Percentiles rank a stretch among this genome's conserved stretches.
Evolutionary conservation across 1,139 yeast species (phyloP).

Genomic region (Pichia sp.): DNA sequence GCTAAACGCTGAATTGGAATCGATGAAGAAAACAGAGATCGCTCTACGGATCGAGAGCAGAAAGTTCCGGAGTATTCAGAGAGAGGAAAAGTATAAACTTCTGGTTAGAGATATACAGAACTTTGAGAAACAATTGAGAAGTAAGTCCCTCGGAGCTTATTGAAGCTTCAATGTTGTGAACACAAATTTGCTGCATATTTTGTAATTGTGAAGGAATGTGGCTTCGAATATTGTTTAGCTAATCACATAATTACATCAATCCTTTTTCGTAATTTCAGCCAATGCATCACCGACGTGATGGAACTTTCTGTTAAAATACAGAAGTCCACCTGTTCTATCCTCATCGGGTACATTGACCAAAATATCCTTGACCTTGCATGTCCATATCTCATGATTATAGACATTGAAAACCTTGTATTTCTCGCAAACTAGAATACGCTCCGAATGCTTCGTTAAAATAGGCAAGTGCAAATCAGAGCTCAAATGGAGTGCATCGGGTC

Average conservation of each 20-base stretch:
- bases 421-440: conserved; percentile 58
- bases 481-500: conserved; percentile 8
- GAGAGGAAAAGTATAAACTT: conserved; percentile 20
- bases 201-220: no score
- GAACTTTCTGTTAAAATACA: conserved; percentile 59
- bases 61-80: conserved; percentile 23
- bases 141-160: conserved; percentile 6
- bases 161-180: no score
- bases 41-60: conserved; percentile 26
- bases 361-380: conserved; percentile 57
- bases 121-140: conserved; percentile 11
- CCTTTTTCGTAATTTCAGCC: no score
- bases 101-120: conserved; percentile 18
- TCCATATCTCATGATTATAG: conserved; percentile 86
- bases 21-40: conserved; percentile 26
- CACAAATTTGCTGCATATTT: no score
- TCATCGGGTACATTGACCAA: conserved; percentile 25
- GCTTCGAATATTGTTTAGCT: no score
- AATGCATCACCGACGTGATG: conserved; percentile 44
- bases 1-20: conserved; percentile 28
- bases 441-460: conserved; percentile 45
- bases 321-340: conserved; percentile 47
- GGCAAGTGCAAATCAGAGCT: conserved; percentile 39
- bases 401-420: conserved; percentile 47
- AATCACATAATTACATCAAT: no score